Base-by-base conservation (phyloP, 2,329 filamentous ascomycete species). In the Phyllosticta ampelicida region DNA sequence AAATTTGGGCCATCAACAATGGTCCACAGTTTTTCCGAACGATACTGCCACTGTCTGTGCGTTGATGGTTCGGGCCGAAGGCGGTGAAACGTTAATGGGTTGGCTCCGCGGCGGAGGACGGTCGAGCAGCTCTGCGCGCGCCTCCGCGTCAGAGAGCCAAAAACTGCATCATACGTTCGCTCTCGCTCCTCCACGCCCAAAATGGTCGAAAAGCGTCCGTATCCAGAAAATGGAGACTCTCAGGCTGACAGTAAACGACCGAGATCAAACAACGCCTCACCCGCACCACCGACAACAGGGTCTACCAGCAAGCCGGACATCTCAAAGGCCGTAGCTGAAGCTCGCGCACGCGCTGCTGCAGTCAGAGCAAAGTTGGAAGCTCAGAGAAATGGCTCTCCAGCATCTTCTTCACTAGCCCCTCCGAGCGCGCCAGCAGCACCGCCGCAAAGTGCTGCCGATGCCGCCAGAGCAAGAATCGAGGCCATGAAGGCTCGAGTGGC, bases 401-500 rank as follows among this genome's bases (percentile, higher is more conserved):
- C 26, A 61, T 54, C 58, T 61, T 21, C 56, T 9, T 54, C 61
- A 11, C 56, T 53, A 11, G 49, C 59, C 18, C 54, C 63, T 9
- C 54, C 65, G 9, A 48, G 58, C 13, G 5, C 61, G 26, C 28
- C 60, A 11, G 2, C 60, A 68, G 53, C 48, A 13, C 26, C 55
- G 9, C 51, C 54, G 19, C 20, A 16, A 23, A 59, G 21, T 21
- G 66, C 67, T 19, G 63, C 62, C 13, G 68, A 66, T 18, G 68
- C 67, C n/a, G 62, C 70, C 54, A 67, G 64, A 53, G 66, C 63
- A 5, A 89, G 72, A 78, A 82, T 92, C 63, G 89, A 89, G 53
- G 86, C 87, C 50, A 80, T 95, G 68, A 91, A 87, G 71, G 88
- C 88, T 21, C 48, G 53, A 2, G 36, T 44, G 36, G 36, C 36